Evolutionary conservation across 1,284 basidiomycete species (phyloP).

Genomic region (Pseudozyma sp.): DNA sequence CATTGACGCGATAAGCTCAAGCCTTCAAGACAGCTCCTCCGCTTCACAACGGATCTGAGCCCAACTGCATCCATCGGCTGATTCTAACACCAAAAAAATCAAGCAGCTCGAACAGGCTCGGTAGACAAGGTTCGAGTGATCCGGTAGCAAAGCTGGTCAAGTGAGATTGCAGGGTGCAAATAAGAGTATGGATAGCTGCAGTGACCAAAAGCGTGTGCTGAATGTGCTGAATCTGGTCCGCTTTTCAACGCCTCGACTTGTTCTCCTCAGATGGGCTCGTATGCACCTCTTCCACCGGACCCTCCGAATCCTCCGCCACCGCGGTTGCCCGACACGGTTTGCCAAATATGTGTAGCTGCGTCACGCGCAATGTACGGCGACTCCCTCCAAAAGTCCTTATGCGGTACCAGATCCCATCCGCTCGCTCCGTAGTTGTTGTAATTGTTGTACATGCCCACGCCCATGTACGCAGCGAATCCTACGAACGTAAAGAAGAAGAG

Average conservation of each 20-base stretch:
- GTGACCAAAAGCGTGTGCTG: no score
- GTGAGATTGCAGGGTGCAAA: not conserved
- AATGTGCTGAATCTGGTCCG: not conserved
- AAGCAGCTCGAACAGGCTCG: no score
- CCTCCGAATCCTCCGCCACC: conserved; percentile 39
- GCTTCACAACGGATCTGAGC: no score
- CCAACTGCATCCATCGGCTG: no score
- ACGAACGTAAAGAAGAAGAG: conserved; percentile 40
- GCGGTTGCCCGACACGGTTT: conserved; percentile 33
- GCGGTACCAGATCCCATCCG: conserved; percentile 63
- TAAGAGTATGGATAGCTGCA: not conserved
- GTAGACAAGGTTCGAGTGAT: no score
- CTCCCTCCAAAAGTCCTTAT: conserved; percentile 64
- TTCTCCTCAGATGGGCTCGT: conserved; percentile 37
- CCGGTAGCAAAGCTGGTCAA: not conserved
- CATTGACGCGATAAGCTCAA: not conserved
- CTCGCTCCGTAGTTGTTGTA: conserved; percentile 61
- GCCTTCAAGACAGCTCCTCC: no score
- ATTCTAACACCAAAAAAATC: no score
- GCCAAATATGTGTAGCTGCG: conserved; percentile 46
- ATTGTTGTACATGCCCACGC: conserved; percentile 58
- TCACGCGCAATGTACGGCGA: conserved; percentile 53
- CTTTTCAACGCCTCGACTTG: not conserved
- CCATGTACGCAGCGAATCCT: conserved; percentile 49
- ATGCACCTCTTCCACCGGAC: conserved; percentile 40